Percentiles rank a stretch among this genome's conserved stretches.
Conservation (phyloP, 495 filamentous ascomycete species). For the Xylaria scruposa region DNA sequence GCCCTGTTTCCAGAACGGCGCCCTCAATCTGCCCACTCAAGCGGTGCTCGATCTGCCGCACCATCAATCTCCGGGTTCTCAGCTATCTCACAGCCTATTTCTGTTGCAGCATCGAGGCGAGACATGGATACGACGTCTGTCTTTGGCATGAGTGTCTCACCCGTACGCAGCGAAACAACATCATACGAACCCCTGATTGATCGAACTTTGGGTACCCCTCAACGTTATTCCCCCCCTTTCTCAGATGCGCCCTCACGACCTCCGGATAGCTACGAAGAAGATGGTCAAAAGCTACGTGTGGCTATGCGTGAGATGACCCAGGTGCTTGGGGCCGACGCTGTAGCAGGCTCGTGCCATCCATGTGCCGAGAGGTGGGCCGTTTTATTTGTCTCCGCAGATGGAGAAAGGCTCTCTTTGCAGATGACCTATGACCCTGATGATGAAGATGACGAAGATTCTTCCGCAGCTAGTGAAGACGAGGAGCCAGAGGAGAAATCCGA, state of each 20-base stretch:
- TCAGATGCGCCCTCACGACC: constrained; percentile 44
- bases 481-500: constrained; percentile 68
- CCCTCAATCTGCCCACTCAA: constrained; percentile 59
- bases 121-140: constrained; percentile 65
- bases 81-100: constrained; percentile 56
- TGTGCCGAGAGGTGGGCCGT: constrained; percentile 78
- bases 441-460: constrained; percentile 67
- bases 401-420: constrained; percentile 69
- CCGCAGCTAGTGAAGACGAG: constrained; percentile 71
- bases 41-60: constrained; percentile 64
- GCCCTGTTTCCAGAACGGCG: constrained; percentile 71
- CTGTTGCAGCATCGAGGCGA: constrained; percentile 48
- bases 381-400: constrained; percentile 76
- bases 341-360: constrained; percentile 69
- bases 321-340: constrained; percentile 63
- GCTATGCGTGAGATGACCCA: constrained; percentile 72
- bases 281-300: constrained; percentile 60
- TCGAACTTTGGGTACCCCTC: constrained; percentile 44
- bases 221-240: constrained; percentile 52
- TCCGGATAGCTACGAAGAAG: constrained; percentile 58
- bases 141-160: constrained; percentile 70
- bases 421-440: constrained; percentile 76
- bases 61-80: constrained; percentile 73
- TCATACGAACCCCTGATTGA: constrained; percentile 70
- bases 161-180: constrained; percentile 69